Evolutionary conservation across 2,329 filamentous ascomycete genomes (phyloP).

Genomic region (Rutstroemia sp.): DNA sequence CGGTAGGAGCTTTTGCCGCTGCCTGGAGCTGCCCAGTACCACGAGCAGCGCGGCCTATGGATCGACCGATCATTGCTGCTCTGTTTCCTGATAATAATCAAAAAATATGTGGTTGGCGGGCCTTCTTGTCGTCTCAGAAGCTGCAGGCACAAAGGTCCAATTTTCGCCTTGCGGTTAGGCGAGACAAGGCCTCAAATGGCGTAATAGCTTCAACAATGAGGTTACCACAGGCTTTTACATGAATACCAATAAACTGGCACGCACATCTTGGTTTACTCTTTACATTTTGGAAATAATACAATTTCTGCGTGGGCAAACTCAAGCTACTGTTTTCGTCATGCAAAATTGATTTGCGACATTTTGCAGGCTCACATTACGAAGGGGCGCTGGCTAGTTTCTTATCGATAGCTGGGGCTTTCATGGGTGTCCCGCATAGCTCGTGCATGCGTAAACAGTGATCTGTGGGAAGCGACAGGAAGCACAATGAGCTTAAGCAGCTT

Average conservation of each 20-base stretch:
- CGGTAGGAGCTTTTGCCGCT: slow-evolving; percentile 11
- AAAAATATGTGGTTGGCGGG: background rate
- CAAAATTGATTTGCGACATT: too few species aligned
- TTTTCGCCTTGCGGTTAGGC: slow-evolving; percentile 11
- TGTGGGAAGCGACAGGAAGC: slow-evolving; percentile 5
- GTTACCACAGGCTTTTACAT: background rate
- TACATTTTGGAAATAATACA: background rate
- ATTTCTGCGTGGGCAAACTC: too few species aligned
- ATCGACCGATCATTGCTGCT: slow-evolving; percentile 27
- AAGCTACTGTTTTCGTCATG: too few species aligned
- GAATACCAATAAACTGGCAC: background rate
- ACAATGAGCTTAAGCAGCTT: slow-evolving; percentile 27
- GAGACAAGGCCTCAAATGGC: slow-evolving; percentile 8
- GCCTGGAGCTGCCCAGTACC: slow-evolving; percentile 21
- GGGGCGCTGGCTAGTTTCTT: background rate
- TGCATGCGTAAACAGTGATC: slow-evolving; percentile 14
- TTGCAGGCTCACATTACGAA: background rate
- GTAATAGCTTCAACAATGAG: slow-evolving; percentile 7
- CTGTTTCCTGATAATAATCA: slow-evolving; percentile 5
- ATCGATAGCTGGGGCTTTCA: slow-evolving; percentile 9
- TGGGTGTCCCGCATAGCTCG: slow-evolving; percentile 8
- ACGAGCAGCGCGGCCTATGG: slow-evolving; percentile 20
- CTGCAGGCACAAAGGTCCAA: slow-evolving; percentile 2
- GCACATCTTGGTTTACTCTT: background rate
- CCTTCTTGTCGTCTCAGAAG: slow-evolving; percentile 5